Conservation (phyloP, 148 eudicot species). For the Vaccinium corymbosum region DNA sequence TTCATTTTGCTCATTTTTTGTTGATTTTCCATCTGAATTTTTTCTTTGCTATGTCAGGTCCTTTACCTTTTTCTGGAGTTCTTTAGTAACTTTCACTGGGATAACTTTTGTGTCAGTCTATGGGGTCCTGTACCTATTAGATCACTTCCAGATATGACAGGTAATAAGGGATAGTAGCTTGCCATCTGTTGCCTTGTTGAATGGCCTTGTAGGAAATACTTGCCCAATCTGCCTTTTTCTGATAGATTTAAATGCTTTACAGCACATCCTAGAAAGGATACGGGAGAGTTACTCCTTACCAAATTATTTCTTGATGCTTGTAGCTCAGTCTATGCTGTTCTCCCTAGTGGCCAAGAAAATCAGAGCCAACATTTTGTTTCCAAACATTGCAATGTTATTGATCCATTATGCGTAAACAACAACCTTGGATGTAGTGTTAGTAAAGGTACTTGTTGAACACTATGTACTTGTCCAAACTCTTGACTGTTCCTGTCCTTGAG, state of each 20-base stretch:
- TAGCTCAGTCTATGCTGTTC: constrained; percentile 70
- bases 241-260: constrained; percentile 23
- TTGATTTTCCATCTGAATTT: constrained; percentile 13
- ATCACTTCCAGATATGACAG: constrained; percentile 75
- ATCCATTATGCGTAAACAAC: constrained; percentile 84
- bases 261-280: constrained; percentile 87
- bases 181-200: constrained; percentile 1
- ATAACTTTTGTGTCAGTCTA: constrained; percentile 78
- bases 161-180: constrained; percentile 28
- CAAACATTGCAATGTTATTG: constrained; percentile 86
- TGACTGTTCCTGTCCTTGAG: background rate
- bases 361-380: constrained; percentile 71
- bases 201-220: background rate
- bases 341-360: constrained; percentile 69
- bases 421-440: constrained; percentile 95
- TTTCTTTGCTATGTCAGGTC: constrained; percentile 45
- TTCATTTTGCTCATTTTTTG: background rate
- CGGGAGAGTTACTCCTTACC: constrained; percentile 65
- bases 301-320: constrained; percentile 72
- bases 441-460: constrained; percentile 53
- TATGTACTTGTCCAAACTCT: background rate
- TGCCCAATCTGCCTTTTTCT: constrained; percentile 10
- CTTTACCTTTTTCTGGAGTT: constrained; percentile 91
- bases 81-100: constrained; percentile 96
- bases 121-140: constrained; percentile 88